These are phyloP conservation scores for Rutstroemia sp. DNA, from an alignment of 2,329 filamentous ascomycete genomes.

Conservation along the genomic window DNA sequence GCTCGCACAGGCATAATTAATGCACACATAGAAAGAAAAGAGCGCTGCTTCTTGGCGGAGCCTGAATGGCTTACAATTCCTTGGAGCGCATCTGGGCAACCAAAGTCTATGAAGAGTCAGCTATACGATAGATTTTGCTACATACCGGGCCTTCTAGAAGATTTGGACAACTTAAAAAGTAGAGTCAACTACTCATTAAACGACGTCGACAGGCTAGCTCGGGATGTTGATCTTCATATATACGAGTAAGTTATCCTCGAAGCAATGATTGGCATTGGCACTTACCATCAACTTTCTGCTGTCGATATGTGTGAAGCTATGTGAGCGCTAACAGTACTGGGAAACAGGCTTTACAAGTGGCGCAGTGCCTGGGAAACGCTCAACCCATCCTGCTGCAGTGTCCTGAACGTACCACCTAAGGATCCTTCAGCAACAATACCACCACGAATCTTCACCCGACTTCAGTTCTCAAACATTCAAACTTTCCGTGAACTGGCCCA, in stretches of 20 bases:
- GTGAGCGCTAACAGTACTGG: not conserved
- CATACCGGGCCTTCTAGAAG: not conserved
- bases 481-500: not conserved
- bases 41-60: not conserved
- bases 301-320: not conserved
- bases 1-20: not conserved
- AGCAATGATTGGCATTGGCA: too few relatives aligned
- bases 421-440: not conserved
- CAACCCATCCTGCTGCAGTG: not conserved
- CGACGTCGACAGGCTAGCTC: not conserved
- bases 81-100: not conserved
- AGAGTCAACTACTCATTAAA: not conserved
- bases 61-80: not conserved
- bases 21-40: not conserved
- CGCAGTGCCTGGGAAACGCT: not conserved
- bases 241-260: not conserved
- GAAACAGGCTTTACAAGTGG: not conserved
- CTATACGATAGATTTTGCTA: not conserved
- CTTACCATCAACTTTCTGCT: too few relatives aligned
- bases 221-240: not conserved
- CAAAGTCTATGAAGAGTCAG: not conserved
- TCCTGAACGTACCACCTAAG: not conserved
- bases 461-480: not conserved
- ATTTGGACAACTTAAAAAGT: not conserved
- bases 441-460: not conserved